phyloP scores from a whole-genome alignment of 306 rosid genomes.

The Ammopiptanthus mongolicus region DNA sequence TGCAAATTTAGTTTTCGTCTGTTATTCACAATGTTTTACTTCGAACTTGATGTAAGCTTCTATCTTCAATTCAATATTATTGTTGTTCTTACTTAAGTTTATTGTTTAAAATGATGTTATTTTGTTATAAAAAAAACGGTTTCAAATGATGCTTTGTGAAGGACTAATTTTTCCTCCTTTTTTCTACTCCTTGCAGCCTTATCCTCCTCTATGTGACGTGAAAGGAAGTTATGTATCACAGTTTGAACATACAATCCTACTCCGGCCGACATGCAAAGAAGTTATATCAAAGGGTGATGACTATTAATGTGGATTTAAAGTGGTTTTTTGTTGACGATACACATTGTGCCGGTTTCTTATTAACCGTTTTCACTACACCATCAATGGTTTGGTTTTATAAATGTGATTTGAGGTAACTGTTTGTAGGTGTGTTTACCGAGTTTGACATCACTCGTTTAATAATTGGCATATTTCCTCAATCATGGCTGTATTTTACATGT shows the following conservation, averaged over 20 bases:
- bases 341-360: not conserved
- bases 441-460: not conserved
- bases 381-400: not conserved
- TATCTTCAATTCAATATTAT: not conserved
- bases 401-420: not conserved
- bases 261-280: constrained; percentile 96
- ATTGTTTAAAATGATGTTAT: not conserved
- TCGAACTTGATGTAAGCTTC: not conserved
- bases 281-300: constrained; percentile 95
- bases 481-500: not conserved
- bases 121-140: not conserved
- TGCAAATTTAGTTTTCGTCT: not conserved
- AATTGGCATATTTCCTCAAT: not conserved
- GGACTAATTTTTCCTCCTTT: not conserved
- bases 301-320: constrained; percentile 36
- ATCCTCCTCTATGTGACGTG: constrained; percentile 81
- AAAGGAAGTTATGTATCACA: constrained; percentile 95
- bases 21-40: not conserved
- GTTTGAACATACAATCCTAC: constrained; percentile 88
- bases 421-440: not conserved
- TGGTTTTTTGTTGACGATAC: not conserved
- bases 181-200: constrained; percentile 45
- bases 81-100: not conserved
- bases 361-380: not conserved
- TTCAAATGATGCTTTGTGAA: not conserved